phyloP scores from a whole-genome alignment of 495 filamentous ascomycete species.

The Thozetella sp. region DNA sequence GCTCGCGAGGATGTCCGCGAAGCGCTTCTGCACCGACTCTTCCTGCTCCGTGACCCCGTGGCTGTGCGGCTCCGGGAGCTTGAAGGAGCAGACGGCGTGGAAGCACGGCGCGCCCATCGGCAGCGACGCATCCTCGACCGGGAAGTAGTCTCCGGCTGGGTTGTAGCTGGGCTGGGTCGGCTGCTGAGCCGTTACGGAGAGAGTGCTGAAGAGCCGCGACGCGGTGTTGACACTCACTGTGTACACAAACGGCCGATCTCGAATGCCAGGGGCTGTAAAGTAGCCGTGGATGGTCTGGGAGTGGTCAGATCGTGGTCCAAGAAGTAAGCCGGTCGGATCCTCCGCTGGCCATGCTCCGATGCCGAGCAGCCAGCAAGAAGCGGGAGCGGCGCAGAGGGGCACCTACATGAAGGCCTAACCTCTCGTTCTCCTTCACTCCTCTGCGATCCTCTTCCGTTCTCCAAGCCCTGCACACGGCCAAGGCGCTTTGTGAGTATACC shows the following conservation, averaged over 20 bases:
- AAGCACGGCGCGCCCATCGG: conserved; percentile 56
- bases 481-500: conserved; percentile 67
- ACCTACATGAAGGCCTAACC: conserved; percentile 62
- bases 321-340: conserved; percentile 6
- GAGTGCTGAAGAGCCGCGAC: conserved; percentile 58
- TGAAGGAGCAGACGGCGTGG: conserved; percentile 64
- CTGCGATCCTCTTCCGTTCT: conserved; percentile 34
- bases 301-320: neutral
- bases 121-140: conserved; percentile 29
- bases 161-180: conserved; percentile 33
- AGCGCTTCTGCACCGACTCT: conserved; percentile 31
- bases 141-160: conserved; percentile 28
- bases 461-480: conserved; percentile 58
- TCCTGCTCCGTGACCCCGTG: conserved; percentile 33
- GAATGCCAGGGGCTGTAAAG: conserved; percentile 60
- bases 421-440: conserved; percentile 12
- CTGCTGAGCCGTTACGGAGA: conserved; percentile 60
- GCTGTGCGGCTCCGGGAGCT: conserved; percentile 34
- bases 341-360: neutral
- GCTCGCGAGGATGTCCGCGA: conserved; percentile 29
- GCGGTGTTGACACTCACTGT: conserved; percentile 53
- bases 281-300: conserved; percentile 65
- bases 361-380: neutral
- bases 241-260: conserved; percentile 63
- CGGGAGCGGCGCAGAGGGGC: neutral